These are phyloP conservation scores for Aurantiochytrium sp. DNA, from an alignment of 108 stramenopile species.

Conservation along the genomic window DNA sequence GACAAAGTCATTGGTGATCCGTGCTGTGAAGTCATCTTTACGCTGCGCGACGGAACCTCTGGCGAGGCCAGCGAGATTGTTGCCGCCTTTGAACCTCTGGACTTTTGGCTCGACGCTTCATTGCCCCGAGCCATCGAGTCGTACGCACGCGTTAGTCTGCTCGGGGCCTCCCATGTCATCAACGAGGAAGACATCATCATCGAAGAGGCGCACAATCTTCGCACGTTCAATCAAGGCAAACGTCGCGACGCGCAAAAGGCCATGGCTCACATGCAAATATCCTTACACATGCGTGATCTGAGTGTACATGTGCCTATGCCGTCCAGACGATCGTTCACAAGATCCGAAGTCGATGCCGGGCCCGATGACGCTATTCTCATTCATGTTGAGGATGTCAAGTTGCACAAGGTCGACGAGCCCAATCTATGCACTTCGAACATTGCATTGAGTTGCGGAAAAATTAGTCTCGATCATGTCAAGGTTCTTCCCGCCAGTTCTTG, in stretches of 20 bases:
- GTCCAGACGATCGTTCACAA: background rate
- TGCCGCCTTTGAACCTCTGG: background rate
- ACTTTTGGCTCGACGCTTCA: background rate
- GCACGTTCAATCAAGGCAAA: background rate
- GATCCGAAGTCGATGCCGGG: background rate
- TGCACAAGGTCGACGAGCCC: background rate
- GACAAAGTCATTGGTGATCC: background rate
- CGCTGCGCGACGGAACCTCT: background rate
- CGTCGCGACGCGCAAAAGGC: background rate
- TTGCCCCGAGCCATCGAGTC: background rate
- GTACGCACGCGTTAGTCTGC: background rate
- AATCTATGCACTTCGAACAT: background rate
- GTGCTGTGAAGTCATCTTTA: background rate
- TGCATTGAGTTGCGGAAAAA: background rate
- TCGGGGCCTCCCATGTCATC: background rate
- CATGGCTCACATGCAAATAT: background rate
- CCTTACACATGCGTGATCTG: background rate
- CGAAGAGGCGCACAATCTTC: background rate
- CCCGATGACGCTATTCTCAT: background rate
- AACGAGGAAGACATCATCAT: background rate
- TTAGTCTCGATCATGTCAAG: background rate
- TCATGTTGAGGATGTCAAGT: background rate
- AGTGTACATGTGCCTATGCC: background rate
- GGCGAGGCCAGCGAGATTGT: background rate
- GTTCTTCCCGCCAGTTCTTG: background rate